Evolutionary conservation across 176 grass and related monocot genomes (phyloP), one percentile per base, ranked within the genome.

Genomic region (Cenchrus americanus): DNA sequence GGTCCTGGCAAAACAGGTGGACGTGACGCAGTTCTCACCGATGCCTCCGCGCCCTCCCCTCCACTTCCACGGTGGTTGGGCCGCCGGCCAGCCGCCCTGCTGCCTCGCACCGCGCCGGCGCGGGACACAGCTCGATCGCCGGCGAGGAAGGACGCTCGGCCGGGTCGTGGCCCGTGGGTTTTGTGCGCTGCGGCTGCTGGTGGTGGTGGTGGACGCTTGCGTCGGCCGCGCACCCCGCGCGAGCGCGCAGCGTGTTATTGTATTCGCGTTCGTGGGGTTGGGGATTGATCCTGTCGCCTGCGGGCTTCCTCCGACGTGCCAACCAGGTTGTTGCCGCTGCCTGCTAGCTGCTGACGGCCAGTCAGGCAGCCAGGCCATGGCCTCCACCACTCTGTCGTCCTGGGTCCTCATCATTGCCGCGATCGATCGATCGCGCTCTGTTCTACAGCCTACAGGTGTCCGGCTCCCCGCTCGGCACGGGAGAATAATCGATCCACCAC

Each of bases 221-320:
- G 69, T 55, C 69, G 76, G 27, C 86, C 59, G 67, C 41, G 67
- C 53, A 23, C 58, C 67, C 62, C 10, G 47, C 58, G 71, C 54
- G n/a, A 26, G 26, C 12, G 74, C 34, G 34, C 74, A 34, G 41
- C 7, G 53, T 27, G 5, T 41, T 83, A 79, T 83, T 83, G 80
- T 79, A 90, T 83, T 74, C 9, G 68, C 78, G 62, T 80, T 75
- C 84, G 88, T 90, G 87, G 76, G 83, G 84, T 43, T 74, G 88
- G 80, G 73, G 80, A 90, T 75, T 21, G 70, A 32, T 73, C 71
- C 17, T 66, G 62, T 41, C 48, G 62, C 53, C 78, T 1, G 12
- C 48, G 44, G 46, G 46, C 44, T 82, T 75, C 73, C 46, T 48
- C 81, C 84, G 74, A 86, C 88, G 84, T 86, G 84, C 79, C 66